A percentile compares a stretch with the other conserved stretches of the same genome.
Evolutionary conservation across 139 green algal species (phyloP).

Genomic region (Tetradesmus lagerheimii): DNA sequence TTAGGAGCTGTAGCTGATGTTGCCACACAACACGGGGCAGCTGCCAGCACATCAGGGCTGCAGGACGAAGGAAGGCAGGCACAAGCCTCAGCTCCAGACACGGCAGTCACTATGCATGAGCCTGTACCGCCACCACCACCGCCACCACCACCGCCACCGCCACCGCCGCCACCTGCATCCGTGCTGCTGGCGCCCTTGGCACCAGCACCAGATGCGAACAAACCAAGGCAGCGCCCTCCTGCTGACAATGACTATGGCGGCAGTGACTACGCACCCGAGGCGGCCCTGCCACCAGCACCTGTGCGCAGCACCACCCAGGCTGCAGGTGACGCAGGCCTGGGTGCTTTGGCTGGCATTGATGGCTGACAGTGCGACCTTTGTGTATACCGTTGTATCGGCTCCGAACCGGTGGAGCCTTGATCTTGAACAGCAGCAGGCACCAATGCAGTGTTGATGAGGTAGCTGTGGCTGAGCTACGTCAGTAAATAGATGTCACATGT

Average conservation of each 20-base stretch:
- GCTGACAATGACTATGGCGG: not conserved
- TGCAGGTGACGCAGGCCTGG: not conserved
- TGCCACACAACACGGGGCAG: not conserved
- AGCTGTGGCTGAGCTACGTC: no score
- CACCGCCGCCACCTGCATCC: not conserved
- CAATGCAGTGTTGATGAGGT: no score
- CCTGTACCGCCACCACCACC: not conserved
- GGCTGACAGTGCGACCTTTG: no score
- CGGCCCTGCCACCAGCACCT: not conserved
- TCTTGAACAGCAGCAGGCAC: no score
- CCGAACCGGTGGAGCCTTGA: no score
- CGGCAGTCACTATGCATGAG: not conserved
- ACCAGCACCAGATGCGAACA: not conserved
- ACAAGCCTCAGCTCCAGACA: not conserved
- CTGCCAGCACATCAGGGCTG: not conserved
- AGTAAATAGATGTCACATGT: no score
- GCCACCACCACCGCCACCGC: no score
- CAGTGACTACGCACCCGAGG: not conserved
- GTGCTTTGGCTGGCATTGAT: not conserved
- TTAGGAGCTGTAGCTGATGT: not conserved
- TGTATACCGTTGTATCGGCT: no score
- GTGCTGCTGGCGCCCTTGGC: no score
- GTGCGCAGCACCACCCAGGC: not conserved
- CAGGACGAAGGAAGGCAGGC: not conserved
- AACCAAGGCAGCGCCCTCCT: not conserved